Conservation (phyloP, 139 green algal genomes). For the Haematococcus lacustris region DNA sequence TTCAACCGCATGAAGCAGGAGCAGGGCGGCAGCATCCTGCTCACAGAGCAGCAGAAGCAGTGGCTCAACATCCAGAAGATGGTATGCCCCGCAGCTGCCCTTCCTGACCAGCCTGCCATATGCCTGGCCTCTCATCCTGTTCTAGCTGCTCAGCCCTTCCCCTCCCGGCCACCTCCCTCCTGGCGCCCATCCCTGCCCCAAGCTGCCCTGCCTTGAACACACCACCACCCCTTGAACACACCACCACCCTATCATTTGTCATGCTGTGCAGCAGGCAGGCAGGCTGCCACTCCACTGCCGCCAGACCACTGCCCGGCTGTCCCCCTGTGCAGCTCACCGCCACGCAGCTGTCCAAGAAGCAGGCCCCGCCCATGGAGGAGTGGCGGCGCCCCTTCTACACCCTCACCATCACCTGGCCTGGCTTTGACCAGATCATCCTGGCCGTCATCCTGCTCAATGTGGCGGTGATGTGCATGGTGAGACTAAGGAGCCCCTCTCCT, state of each 20-base stretch:
- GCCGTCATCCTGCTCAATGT: background rate
- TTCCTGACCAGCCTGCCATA: too few species aligned
- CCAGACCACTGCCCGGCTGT: too few species aligned
- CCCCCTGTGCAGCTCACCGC: background rate
- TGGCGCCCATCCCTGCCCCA: too few species aligned
- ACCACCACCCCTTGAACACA: too few species aligned
- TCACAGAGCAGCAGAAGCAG: conserved; percentile 48
- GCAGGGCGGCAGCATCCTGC: conserved; percentile 32
- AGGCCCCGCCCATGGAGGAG: background rate
- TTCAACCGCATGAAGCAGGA: conserved; percentile 62
- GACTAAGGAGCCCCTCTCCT: background rate
- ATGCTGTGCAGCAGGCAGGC: too few species aligned
- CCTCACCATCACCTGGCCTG: background rate
- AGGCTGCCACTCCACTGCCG: too few species aligned
- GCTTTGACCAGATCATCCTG: background rate
- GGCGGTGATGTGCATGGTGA: background rate
- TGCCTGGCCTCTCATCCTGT: too few species aligned
- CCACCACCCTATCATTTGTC: too few species aligned
- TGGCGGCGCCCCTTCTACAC: background rate
- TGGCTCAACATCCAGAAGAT: conserved; percentile 57
- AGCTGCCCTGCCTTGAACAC: too few species aligned
- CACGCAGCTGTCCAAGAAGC: background rate
- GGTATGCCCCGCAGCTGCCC: too few species aligned
- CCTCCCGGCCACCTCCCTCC: too few species aligned
- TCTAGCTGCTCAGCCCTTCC: too few species aligned